Evolutionary conservation across 257 asterid species (phyloP).

Genomic region (Nicotiana paniculata): DNA sequence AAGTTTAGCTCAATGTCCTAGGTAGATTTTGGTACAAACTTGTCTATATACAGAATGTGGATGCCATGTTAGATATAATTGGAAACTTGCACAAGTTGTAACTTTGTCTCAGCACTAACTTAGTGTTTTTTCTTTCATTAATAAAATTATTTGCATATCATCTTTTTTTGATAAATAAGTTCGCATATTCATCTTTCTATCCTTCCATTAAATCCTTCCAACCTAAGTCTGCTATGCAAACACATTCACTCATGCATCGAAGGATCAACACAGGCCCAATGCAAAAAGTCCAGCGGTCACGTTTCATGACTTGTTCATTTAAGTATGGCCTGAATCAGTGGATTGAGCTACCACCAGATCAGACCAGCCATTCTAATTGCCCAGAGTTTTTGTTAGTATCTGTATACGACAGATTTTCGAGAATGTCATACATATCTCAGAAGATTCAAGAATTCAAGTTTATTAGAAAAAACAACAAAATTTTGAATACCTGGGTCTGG

Average conservation of each 20-base stretch:
- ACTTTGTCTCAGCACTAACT: not conserved
- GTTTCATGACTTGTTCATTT: not conserved
- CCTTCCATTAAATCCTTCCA: constrained; percentile 1
- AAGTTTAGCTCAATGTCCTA: not conserved
- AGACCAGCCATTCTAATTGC: not conserved
- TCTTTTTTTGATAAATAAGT: not conserved
- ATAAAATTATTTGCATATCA: not conserved
- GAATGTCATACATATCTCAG: not conserved
- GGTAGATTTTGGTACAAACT: not conserved
- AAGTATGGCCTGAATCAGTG: not conserved
- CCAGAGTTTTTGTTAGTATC: not conserved
- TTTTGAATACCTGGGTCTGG: constrained; percentile 73
- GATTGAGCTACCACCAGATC: not conserved
- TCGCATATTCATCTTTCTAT: not conserved
- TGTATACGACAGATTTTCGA: not conserved
- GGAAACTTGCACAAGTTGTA: not conserved
- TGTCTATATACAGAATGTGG: not conserved
- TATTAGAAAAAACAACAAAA: not conserved
- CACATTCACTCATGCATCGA: not conserved
- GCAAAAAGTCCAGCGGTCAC: not conserved
- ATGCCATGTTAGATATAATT: not conserved
- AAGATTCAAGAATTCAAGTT: not conserved
- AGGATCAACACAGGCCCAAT: not conserved
- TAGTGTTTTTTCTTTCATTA: not conserved
- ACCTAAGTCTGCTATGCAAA: not conserved